These are phyloP conservation scores for Hylodesmum podocarpum DNA, from an alignment of 306 rosid genomes.

Conservation along the genomic window DNA sequence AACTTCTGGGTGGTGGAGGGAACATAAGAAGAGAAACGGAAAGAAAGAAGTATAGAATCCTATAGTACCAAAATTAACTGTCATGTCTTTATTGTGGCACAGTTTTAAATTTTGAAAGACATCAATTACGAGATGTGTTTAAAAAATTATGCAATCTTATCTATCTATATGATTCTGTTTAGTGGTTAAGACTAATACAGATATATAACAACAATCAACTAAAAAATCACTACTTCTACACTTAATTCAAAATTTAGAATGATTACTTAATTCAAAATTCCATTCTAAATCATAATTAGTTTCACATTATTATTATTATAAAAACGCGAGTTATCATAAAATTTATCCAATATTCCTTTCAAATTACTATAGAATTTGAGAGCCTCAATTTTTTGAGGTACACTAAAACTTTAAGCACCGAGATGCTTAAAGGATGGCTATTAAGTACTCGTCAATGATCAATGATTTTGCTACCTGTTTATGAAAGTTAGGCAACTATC, in stretches of 20 bases:
- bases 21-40: constrained; percentile 4
- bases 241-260: not conserved
- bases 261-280: not conserved
- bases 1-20: not conserved
- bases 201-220: not conserved
- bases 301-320: not conserved
- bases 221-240: not conserved
- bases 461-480: not conserved
- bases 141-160: not conserved
- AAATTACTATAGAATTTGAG: constrained; percentile 16
- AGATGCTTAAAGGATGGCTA: not conserved
- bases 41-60: not conserved
- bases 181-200: not conserved
- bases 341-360: not conserved
- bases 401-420: not conserved
- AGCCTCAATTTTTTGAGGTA: not conserved
- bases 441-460: not conserved
- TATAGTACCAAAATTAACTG: not conserved
- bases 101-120: not conserved
- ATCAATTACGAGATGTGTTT: not conserved
- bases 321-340: not conserved
- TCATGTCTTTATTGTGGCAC: not conserved
- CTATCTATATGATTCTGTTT: constrained; percentile 3
- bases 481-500: not conserved
- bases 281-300: not conserved